Evolutionary conservation across 306 rosid genomes (phyloP), one percentile per base, ranked within the genome.

Genomic region (Erythrophleum fordii): DNA sequence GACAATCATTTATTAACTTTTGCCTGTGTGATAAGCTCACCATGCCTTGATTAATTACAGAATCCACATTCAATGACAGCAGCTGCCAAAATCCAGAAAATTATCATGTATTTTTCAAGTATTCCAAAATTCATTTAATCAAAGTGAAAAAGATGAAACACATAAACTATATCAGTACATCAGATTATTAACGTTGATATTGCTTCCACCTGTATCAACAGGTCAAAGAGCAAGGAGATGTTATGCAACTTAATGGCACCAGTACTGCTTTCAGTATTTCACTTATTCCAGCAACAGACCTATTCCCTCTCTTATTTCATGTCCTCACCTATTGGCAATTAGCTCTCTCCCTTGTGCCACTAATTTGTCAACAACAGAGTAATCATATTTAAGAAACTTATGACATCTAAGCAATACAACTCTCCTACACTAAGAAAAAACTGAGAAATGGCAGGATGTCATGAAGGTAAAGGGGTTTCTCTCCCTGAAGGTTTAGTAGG

Each of bases 21-120:
- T 95, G 95, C 89, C 86, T 87, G 42, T 75, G 80, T n/a, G 91
- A 82, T 77, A 91, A 80, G 83, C 92, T 91, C 80, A 22, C 52
- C 73, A 72, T 78, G 83, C 99, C 99, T 87, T 70, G 89, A 76
- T 64, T 78, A 72, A 89, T 93, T 31, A 93, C 84, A 59, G 77
- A 39, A 71, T 91, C 92, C 83, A 89, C 79, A 80, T 90, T 91
- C 83, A 95, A 79, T 23, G 90, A 81, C 59, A 91, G 93, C 80
- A 93, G 77, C 97, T 95, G 89, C 76, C 80, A 82, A 68, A 35
- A 86, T 72, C 77, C 60, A 82, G 31, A 81, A 67, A 69, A 61
- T 16, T 51, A 51, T 23, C 42, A 64, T 28, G 22, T 22, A 73
- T 72, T 67, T 72, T 67, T 76, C 17, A 62, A 53, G 29, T 71